Base-by-base conservation (phyloP, 2,329 filamentous ascomycete species). In the Aspergillus oerlinghausenensis region DNA sequence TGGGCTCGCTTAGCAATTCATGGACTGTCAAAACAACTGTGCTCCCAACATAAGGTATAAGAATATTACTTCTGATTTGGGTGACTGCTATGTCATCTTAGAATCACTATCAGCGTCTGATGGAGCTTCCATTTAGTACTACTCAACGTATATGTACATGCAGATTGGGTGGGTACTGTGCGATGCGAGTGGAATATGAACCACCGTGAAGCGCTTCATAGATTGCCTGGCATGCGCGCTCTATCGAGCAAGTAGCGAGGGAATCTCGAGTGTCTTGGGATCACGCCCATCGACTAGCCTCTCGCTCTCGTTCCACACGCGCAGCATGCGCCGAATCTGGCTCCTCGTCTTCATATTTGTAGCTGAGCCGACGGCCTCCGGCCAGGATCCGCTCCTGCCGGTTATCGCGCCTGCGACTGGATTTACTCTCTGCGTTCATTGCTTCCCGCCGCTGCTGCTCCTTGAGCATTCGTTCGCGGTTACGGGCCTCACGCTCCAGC, bases 401-500 rank as follows among this genome's bases (percentile, higher is more conserved):
- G 59, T 66, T 68, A 21, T 72, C 70, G n/a, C 70, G 70, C 29
- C 69, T 64, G n/a, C 70, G 65, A 47, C 67, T 64, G 49, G 67
- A 62, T 51, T 70, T 72, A 49, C 67, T 65, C 38, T 73, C 68
- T 19, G 65, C 63, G 51, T 69, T 67, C 60, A 72, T 67, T 7
- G 79, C 79, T 4, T 92, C 88, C 4, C 77, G 78, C 10, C 80
- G 82, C 55, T 94, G 90, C 62, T 82, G 80, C 66, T 89, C 87
- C 60, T 84, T 85, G 45, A 90, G 70, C 55, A 84, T 75, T 7
- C 83, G 78, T 72, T 93, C 89, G 14, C 75, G 71, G 49, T 79
- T 77, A 62, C 91, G 78, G 53, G 83, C 80, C 58, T 88, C 87
- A 63, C 90, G 91, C 70, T 93, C 89, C 52, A 88, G 81, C 43